phyloP scores from a whole-genome alignment of 2,329 filamentous ascomycete genomes.

The Calonectria hawksworthii region DNA sequence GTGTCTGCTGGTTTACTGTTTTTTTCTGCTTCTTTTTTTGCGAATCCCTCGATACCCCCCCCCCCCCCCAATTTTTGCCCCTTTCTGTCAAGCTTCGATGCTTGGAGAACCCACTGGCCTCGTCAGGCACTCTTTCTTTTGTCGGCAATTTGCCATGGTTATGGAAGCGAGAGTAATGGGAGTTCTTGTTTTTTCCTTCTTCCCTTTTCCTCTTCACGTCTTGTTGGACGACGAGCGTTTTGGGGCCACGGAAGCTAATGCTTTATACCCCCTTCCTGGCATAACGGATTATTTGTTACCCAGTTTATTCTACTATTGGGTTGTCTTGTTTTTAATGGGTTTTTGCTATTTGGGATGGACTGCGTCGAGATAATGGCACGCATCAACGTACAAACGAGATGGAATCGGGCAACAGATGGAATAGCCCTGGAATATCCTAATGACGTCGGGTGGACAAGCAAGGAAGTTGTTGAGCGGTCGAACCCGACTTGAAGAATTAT shows the following conservation, averaged over 20 bases:
- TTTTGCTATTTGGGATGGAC: constrained; percentile 32
- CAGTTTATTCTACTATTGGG: constrained; percentile 28
- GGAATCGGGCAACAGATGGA: constrained; percentile 1
- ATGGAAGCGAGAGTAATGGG: constrained; percentile 40
- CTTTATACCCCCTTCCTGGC: constrained; percentile 47
- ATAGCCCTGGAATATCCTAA: background rate
- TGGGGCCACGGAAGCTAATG: constrained; percentile 47
- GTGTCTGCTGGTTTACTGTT: constrained; percentile 9
- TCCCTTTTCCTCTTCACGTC: constrained; percentile 5
- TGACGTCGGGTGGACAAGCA: constrained; percentile 15
- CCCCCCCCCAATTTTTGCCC: background rate
- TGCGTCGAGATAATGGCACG: constrained; percentile 16
- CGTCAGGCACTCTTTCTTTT: constrained; percentile 39
- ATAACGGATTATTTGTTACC: constrained; percentile 34
- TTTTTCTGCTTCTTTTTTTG: constrained; percentile 35
- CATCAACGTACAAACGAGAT: constrained; percentile 33
- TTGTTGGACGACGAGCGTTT: constrained; percentile 37
- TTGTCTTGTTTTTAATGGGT: constrained; percentile 23
- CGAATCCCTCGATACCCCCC: constrained; percentile 44
- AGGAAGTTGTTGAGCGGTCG: constrained; percentile 12
- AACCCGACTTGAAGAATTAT: constrained; percentile 15
- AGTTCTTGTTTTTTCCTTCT: constrained; percentile 26
- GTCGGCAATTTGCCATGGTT: constrained; percentile 35
- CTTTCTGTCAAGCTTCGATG: constrained; percentile 35
- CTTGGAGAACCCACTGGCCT: constrained; percentile 44